A percentile compares a stretch with the other conserved stretches of the same genome.
Conservation (phyloP, 148 eudicot genomes). For the Cornus controversa region DNA sequence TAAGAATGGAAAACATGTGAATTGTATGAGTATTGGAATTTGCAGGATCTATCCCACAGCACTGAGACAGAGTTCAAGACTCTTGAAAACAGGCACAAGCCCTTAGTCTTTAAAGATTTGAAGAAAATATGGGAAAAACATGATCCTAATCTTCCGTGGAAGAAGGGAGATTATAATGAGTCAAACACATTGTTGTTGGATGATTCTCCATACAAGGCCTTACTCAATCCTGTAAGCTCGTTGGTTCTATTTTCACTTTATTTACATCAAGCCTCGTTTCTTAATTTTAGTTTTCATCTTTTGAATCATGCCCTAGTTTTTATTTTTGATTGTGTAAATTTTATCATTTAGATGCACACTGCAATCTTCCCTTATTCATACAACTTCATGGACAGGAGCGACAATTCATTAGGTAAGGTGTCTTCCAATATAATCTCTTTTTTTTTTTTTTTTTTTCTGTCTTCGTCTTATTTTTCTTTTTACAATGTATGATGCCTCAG, state of each 20-base stretch:
- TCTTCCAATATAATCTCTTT: not conserved
- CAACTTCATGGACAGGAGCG: slow-evolving; percentile 51
- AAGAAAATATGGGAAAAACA: slow-evolving; percentile 67
- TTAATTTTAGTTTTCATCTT: not conserved
- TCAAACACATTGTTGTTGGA: slow-evolving; percentile 84
- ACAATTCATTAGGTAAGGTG: slow-evolving; percentile 67
- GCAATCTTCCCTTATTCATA: slow-evolving; percentile 77
- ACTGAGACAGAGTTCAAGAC: slow-evolving; percentile 71
- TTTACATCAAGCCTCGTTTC: not conserved
- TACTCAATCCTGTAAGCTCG: slow-evolving; percentile 83
- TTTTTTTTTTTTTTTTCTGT: not conserved
- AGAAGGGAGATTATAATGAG: slow-evolving; percentile 65
- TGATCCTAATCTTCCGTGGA: slow-evolving; percentile 57
- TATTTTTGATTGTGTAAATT: not conserved
- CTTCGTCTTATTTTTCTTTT: not conserved
- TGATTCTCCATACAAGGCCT: slow-evolving; percentile 97
- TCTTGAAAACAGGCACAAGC: slow-evolving; percentile 76
- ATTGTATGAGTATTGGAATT: not conserved
- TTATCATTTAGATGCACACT: slow-evolving; percentile 55
- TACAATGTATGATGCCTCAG: not conserved
- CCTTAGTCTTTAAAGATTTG: slow-evolving; percentile 78
- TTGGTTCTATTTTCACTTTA: slow-evolving; percentile 1
- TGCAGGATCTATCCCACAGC: slow-evolving; percentile 79
- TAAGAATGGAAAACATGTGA: not conserved
- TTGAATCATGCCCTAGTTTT: not conserved